Base-by-base conservation (phyloP, 1,284 basidiomycete genomes). In the Ceratobasidium sp. region DNA sequence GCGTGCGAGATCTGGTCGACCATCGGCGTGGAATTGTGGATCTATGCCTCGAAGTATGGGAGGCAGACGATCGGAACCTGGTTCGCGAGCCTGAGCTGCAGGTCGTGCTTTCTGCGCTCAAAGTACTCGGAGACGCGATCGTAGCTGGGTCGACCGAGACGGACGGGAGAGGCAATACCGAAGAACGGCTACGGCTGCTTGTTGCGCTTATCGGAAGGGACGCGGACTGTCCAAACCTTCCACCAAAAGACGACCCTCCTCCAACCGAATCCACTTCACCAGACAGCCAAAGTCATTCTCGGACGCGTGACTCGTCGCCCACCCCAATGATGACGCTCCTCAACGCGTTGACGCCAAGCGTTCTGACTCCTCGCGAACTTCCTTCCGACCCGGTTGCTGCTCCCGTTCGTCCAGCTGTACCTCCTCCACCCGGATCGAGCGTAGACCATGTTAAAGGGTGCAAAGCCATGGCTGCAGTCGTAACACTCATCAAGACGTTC, bases 401-500 rank as follows among this genome's bases (percentile, higher is more conserved):
- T 40, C 47, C 40, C 38, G 62, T 50, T 20, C 49, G 65, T 3
- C 38, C 43, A 17, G 25, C 43, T 8, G 45, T 22, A 7, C n/a
- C 69, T 20, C 17, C 49, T 3, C 25, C 57, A 22, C 27, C 64
- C 31, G 47, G 50, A 13, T 47, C 50, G 15, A 58, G 49, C 32
- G 31, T 57, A n/a, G 47, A 32, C 7, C 65, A 71, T 38, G 40
- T 69, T 22, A 25, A 34, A 1, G 38, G 42, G 29, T 80, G 78
- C 75, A 76, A 77, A 69, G 78, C 79, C 1, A 69, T 79, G 6
- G 70, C 74, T 3, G 80, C 82, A 3, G 77, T 79, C 25, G 73
- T 77, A 25, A 76, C 81, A 0, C 76, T 83, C 31, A 82, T 83
- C 64, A 76, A 79, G 22, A 78, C 82, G 49, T 83, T 84, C 73